phyloP scores from a whole-genome alignment of 805 yeast species.

The Cyberlindnera mycetangii region DNA sequence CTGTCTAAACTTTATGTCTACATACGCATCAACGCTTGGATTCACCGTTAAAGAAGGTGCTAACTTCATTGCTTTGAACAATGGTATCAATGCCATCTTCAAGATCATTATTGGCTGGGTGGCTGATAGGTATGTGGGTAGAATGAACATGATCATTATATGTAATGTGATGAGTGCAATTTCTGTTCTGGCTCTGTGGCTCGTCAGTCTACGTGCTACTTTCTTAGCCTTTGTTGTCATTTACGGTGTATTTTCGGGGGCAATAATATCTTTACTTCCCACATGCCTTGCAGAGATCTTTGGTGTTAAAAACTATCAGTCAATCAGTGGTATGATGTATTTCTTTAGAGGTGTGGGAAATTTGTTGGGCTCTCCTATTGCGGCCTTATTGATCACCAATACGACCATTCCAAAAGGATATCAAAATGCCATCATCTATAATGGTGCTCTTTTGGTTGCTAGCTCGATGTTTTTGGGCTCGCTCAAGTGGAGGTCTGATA shows the following conservation, averaged over 20 bases:
- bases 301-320: constrained; percentile 33
- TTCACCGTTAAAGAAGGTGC: constrained; percentile 32
- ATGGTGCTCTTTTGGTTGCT: constrained; percentile 22
- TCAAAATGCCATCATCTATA: constrained; percentile 29
- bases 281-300: constrained; percentile 34
- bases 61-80: constrained; percentile 34
- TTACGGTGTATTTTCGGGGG: constrained; percentile 36
- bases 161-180: constrained; percentile 35
- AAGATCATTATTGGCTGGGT: constrained; percentile 35
- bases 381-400: constrained; percentile 30
- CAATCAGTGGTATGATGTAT: constrained; percentile 35
- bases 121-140: constrained; percentile 39
- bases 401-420: constrained; percentile 21
- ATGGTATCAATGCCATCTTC: constrained; percentile 32
- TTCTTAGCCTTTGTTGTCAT: constrained; percentile 33
- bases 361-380: constrained; percentile 35
- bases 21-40: constrained; percentile 32
- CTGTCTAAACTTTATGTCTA: constrained; percentile 34
- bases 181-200: constrained; percentile 38
- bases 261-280: constrained; percentile 34
- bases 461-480: constrained; percentile 8
- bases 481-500: constrained; percentile 2
- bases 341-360: constrained; percentile 34
- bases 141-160: constrained; percentile 38
- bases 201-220: constrained; percentile 26